A percentile compares a stretch with the other conserved stretches of the same genome.
phyloP scores from a whole-genome alignment of 2,329 filamentous ascomycete species.

The Sclerotinia borealis region DNA sequence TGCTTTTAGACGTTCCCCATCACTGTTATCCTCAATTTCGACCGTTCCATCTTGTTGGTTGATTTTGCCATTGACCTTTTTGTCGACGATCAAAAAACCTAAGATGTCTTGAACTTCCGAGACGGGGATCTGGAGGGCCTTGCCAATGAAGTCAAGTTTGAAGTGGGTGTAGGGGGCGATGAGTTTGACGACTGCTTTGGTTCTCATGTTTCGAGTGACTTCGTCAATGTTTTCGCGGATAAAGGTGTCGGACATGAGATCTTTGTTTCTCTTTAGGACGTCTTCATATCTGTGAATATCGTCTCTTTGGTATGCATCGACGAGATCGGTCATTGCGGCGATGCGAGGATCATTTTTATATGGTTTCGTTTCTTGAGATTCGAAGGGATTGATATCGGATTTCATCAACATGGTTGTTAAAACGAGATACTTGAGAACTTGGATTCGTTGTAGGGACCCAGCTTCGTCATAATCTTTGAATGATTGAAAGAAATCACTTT shows the following conservation, averaged over 20 bases:
- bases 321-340: slow-evolving; percentile 92
- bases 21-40: slow-evolving; percentile 67
- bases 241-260: slow-evolving; percentile 85
- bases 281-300: slow-evolving; percentile 89
- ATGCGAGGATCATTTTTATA: slow-evolving; percentile 96
- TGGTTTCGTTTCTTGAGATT: slow-evolving; percentile 97
- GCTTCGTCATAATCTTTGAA: slow-evolving; percentile 99
- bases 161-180: slow-evolving; percentile 94
- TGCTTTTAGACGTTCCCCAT: slow-evolving; percentile 67
- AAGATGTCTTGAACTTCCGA: slow-evolving; percentile 90
- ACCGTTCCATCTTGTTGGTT: slow-evolving; percentile 83
- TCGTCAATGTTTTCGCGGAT: slow-evolving; percentile 99
- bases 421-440: slow-evolving; percentile 94
- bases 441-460: slow-evolving; percentile 89
- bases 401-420: slow-evolving; percentile 98
- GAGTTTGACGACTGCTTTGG: slow-evolving; percentile 86
- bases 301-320: slow-evolving; percentile 92
- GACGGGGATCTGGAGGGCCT: slow-evolving; percentile 77
- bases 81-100: slow-evolving; percentile 88
- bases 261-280: slow-evolving; percentile 79
- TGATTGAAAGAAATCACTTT: slow-evolving; percentile 97
- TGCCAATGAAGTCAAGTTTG: slow-evolving; percentile 79
- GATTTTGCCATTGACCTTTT: slow-evolving; percentile 79
- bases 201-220: slow-evolving; percentile 96
- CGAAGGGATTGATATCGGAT: slow-evolving; percentile 96